phyloP scores from a whole-genome alignment of 2,329 filamentous ascomycete genomes.

The Alternaria triticina region DNA sequence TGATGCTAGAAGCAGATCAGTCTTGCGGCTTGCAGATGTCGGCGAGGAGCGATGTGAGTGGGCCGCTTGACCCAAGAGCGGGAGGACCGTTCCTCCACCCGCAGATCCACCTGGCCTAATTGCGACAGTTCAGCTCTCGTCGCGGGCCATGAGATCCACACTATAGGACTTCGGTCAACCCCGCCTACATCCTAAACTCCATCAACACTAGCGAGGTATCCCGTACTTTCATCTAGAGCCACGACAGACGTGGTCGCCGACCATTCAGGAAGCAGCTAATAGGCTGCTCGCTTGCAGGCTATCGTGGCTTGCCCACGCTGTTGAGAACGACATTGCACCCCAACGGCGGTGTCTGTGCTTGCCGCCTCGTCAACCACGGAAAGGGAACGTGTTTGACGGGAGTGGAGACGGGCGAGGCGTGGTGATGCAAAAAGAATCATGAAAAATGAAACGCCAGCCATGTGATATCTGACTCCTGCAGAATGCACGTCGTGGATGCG shows the following conservation, averaged over 20 bases:
- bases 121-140: neutral
- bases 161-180: neutral
- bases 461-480: neutral
- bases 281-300: neutral
- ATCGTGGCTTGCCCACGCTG: neutral
- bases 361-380: neutral
- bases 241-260: constrained; percentile 1
- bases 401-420: neutral
- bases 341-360: neutral
- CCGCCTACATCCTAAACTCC: neutral
- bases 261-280: neutral
- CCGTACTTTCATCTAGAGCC: neutral
- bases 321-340: neutral
- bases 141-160: neutral
- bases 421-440: neutral
- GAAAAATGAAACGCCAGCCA: neutral
- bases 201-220: neutral
- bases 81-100: constrained; percentile 11
- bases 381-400: neutral
- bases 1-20: constrained; percentile 10
- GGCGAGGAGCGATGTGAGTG: constrained; percentile 2
- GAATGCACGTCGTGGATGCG: neutral
- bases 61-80: constrained; percentile 3
- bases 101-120: neutral
- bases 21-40: constrained; percentile 3